Evolutionary conservation across 2,329 filamentous ascomycete species (phyloP).

Genomic region (Aspergillus piperis): DNA sequence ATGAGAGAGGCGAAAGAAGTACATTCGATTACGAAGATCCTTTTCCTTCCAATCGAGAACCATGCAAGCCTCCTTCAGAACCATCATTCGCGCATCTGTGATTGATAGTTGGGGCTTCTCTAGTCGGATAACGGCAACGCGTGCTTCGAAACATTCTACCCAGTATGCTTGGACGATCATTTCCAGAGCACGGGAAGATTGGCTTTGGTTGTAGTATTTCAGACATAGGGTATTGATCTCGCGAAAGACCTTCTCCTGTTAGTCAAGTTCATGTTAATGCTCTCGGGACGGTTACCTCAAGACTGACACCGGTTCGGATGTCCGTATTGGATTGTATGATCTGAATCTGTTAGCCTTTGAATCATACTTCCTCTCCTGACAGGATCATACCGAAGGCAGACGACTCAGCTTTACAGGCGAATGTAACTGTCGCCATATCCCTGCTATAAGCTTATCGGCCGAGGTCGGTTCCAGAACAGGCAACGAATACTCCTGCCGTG

Average conservation of each 20-base stretch:
- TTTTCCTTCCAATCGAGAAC: conserved; percentile 60
- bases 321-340: conserved; percentile 15
- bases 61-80: conserved; percentile 55
- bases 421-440: conserved; percentile 54
- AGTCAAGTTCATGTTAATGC: no score
- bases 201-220: conserved; percentile 46
- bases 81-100: conserved; percentile 54
- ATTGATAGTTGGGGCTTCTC: conserved; percentile 45
- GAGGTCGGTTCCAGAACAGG: conserved; percentile 50
- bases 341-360: no score
- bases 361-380: no score
- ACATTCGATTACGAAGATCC: conserved; percentile 53
- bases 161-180: conserved; percentile 61
- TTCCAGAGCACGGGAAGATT: conserved; percentile 58
- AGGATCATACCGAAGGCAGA: conserved; percentile 18
- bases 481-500: conserved; percentile 31
- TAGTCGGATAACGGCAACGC: conserved; percentile 47
- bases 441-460: conserved; percentile 51
- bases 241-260: conserved; percentile 21
- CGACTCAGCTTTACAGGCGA: conserved; percentile 23
- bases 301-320: conserved; percentile 22
- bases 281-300: conserved; percentile 13
- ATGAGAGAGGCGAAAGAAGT: no score
- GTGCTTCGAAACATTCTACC: conserved; percentile 57
- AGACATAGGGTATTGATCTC: conserved; percentile 26